A percentile compares a stretch with the other conserved stretches of the same genome.
phyloP scores from a whole-genome alignment of 176 grass and related monocot genomes.

The Hsuehochloa calcarea region DNA sequence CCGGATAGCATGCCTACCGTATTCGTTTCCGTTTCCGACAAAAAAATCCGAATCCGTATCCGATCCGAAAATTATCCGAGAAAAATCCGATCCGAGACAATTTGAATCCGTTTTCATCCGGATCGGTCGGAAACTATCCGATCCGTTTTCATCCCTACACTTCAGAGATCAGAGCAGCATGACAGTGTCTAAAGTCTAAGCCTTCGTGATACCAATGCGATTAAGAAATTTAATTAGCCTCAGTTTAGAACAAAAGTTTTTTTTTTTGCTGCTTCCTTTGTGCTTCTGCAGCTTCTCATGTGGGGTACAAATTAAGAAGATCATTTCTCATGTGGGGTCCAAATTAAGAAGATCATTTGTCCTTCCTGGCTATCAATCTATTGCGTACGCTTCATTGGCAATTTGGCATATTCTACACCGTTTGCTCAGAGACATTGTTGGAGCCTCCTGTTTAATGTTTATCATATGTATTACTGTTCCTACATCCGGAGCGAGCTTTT shows the following conservation, averaged over 20 bases:
- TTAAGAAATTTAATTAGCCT: background rate
- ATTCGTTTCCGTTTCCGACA: too few species aligned
- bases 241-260: background rate
- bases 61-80: too few species aligned
- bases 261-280: background rate
- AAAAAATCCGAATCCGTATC: too few species aligned
- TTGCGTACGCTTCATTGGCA: slow-evolving; percentile 2
- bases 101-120: too few species aligned
- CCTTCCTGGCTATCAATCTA: background rate
- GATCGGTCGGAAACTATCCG: too few species aligned
- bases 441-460: background rate
- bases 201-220: background rate
- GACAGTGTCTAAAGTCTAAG: background rate
- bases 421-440: background rate
- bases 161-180: background rate
- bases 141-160: background rate
- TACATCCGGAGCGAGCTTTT: too few species aligned
- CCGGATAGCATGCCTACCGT: too few species aligned
- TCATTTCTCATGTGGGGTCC: background rate
- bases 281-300: slow-evolving; percentile 9
- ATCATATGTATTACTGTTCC: too few species aligned
- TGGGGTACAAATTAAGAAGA: slow-evolving; percentile 1
- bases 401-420: slow-evolving; percentile 18
- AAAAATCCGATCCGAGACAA: too few species aligned
- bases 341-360: slow-evolving; percentile 12